phyloP scores from a whole-genome alignment of 1,139 yeast species.

The Suhomyces chickasaworum region DNA sequence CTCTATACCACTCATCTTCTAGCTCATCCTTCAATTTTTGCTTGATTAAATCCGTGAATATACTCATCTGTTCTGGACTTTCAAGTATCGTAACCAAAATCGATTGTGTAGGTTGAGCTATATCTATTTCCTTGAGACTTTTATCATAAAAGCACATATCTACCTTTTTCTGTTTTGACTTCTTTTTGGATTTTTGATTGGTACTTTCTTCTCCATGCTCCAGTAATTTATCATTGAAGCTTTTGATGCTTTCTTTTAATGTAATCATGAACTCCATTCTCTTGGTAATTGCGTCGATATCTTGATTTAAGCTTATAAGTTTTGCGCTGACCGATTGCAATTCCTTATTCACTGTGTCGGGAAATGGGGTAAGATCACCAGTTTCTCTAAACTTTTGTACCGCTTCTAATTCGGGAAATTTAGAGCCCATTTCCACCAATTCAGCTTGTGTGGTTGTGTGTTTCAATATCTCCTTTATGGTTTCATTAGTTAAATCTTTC shows the following conservation, averaged over 20 bases:
- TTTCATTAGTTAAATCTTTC: conserved; percentile 21
- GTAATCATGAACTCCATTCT: conserved; percentile 28
- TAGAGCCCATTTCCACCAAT: conserved; percentile 30
- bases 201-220: conserved; percentile 16
- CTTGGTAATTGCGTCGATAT: conserved; percentile 22
- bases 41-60: conserved; percentile 23
- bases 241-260: conserved; percentile 39
- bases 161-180: conserved; percentile 22
- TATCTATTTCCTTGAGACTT: conserved; percentile 10
- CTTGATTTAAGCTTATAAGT: conserved; percentile 22
- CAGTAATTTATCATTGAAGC: conserved; percentile 37
- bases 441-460: conserved; percentile 17
- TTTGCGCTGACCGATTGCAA: conserved; percentile 25
- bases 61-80: conserved; percentile 5
- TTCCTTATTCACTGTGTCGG: conserved; percentile 29
- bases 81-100: conserved; percentile 7
- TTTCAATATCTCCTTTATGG: conserved; percentile 26
- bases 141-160: conserved; percentile 40
- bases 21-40: conserved; percentile 20
- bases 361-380: conserved; percentile 37
- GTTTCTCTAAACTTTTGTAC: conserved; percentile 32
- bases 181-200: conserved; percentile 27
- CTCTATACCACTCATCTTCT: conserved; percentile 24
- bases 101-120: not conserved
- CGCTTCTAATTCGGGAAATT: conserved; percentile 44